Percentiles rank a stretch among this genome's conserved stretches.
Conservation (phyloP, 1,284 basidiomycete genomes). For the Caloboletus firmus region DNA sequence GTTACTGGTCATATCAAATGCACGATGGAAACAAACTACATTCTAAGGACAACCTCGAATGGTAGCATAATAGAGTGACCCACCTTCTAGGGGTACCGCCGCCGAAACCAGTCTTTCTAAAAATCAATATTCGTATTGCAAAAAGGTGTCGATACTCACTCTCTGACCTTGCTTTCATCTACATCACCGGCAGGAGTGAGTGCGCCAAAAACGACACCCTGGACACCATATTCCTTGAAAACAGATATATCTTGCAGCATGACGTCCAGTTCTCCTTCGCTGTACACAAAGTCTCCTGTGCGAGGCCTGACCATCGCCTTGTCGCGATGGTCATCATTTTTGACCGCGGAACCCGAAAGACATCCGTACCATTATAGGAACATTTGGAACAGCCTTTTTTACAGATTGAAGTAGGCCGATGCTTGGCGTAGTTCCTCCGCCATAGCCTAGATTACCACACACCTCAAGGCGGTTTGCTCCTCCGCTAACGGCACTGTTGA, state of each 20-base stretch:
- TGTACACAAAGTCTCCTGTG: conserved; percentile 75
- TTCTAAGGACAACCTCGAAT: background rate
- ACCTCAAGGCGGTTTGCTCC: conserved; percentile 77
- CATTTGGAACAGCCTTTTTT: conserved; percentile 44
- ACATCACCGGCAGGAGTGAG: conserved; percentile 60
- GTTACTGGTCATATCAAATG: conserved; percentile 73
- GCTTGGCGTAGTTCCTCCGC: conserved; percentile 79
- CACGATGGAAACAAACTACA: conserved; percentile 79
- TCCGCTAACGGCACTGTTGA: conserved; percentile 59
- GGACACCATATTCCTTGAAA: conserved; percentile 57
- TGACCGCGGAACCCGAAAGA: background rate
- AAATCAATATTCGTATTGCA: conserved; percentile 3
- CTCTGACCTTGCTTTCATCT: conserved; percentile 52
- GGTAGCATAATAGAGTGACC: background rate
- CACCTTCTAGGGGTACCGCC: conserved; percentile 65
- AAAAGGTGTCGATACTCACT: conserved; percentile 37
- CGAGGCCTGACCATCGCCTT: conserved; percentile 80
- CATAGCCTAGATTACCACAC: conserved; percentile 69
- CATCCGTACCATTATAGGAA: conserved; percentile 70
- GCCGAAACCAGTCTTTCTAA: conserved; percentile 53
- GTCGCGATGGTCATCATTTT: background rate
- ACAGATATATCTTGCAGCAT: conserved; percentile 71
- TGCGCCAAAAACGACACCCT: conserved; percentile 72
- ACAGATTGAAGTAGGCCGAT: conserved; percentile 65
- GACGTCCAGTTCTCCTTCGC: conserved; percentile 58